Conservation (phyloP, 2,329 filamentous ascomycete genomes). For the Colletotrichum theobromicola region DNA sequence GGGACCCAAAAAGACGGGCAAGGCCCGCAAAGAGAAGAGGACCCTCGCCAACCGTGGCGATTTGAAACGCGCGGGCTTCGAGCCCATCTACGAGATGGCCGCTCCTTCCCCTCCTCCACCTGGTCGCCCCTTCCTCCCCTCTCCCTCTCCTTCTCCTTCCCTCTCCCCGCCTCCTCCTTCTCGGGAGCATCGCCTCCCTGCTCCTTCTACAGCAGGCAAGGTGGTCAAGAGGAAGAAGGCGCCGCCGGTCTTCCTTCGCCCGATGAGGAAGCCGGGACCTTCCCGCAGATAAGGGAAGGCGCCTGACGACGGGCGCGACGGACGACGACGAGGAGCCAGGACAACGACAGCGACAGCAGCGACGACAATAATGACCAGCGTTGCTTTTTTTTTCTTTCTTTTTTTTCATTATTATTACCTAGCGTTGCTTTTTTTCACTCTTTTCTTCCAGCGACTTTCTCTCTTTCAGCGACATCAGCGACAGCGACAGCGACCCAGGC, state of each 20-base stretch:
- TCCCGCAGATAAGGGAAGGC: not conserved
- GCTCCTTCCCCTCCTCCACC: not conserved
- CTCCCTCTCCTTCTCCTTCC: not conserved
- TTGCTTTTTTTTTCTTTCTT: too few relatives aligned
- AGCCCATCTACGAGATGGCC: not conserved
- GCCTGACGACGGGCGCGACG: not conserved
- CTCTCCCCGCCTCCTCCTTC: not conserved
- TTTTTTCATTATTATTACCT: not conserved
- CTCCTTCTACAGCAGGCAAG: not conserved
- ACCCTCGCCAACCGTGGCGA: not conserved
- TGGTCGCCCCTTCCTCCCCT: not conserved
- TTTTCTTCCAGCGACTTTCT: not conserved
- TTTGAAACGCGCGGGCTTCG: not conserved
- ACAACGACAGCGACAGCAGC: not conserved
- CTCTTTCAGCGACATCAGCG: not conserved
- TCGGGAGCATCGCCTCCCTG: not conserved
- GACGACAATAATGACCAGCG: not conserved
- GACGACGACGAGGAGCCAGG: not conserved
- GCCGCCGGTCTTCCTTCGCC: not conserved
- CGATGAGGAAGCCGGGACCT: not conserved
- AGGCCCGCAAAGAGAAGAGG: not conserved
- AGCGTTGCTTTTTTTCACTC: not conserved
- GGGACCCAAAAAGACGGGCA: not conserved
- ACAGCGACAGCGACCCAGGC: not conserved
- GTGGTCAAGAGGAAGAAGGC: not conserved